Base-by-base conservation (phyloP, 352 stramenopile species). In the Phytophthora kernoviae region DNA sequence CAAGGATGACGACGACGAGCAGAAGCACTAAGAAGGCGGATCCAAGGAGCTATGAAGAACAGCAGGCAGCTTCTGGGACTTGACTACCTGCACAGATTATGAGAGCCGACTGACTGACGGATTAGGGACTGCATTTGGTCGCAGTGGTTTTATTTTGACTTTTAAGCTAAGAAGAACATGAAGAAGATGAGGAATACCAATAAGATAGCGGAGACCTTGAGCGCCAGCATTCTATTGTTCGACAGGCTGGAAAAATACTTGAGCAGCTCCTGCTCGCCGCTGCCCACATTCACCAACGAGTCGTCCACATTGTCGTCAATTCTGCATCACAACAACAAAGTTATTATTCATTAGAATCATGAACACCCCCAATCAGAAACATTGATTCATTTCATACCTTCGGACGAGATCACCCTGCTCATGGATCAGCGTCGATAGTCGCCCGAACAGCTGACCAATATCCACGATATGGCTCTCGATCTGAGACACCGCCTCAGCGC, bases 101-200 rank as follows among this genome's bases (percentile, higher is more conserved):
- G 30, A 55, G 24, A 30, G n/a, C n/a, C n/a, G n/a, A n/a, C n/a
- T 59, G 33, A 65, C 45, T 32, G 32, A 51, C 7, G 40, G 27
- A 15, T 4, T 26, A n/a, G 41, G 24, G 43, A 44, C 27, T 40
- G 27, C 10, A 39, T 42, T 58, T 39, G 49, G 54, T 55, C 53
- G 58, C 39, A 58, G 47, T 33, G 57, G 46, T 43, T 67, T 72
- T 68, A 50, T 60, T 47, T 61, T 66, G 41, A 62, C 60, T 58
- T 53, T 82, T 91, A 94, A 45, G 86, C 86, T 67, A 94, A 73
- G 61, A 94, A 88, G 68, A 93, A 92, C 78, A 93, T 90, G 72
- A 94, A 94, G 71, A 94, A 92, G 68, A 94, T 75, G 60, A 94
- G 70, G 47, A 94, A 94, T 37, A 92, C 64, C 56, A 94, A 88